Evolutionary conservation across 1,284 basidiomycete genomes (phyloP).

Genomic region (Tremellales sp.): DNA sequence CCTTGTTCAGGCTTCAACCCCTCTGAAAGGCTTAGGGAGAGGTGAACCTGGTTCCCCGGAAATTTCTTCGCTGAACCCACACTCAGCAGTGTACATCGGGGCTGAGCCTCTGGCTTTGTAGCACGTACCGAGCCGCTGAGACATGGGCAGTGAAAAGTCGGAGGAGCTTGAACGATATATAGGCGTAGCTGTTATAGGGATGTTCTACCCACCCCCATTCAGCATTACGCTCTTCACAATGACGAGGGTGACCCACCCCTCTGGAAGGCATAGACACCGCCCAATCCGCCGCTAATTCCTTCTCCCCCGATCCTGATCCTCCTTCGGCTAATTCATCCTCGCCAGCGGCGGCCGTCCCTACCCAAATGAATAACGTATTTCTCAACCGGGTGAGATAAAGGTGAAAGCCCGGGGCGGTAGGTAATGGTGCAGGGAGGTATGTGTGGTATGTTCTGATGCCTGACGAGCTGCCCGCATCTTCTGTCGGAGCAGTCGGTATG

Average conservation of each 20-base stretch:
- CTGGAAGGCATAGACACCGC: constrained; percentile 71
- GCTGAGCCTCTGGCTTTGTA: not conserved
- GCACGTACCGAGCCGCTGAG: constrained; percentile 68
- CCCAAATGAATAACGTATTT: constrained; percentile 77
- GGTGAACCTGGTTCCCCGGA: constrained; percentile 40
- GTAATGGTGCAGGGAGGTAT: constrained; percentile 29
- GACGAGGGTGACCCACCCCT: constrained; percentile 51
- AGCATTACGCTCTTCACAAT: no score
- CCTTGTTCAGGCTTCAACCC: constrained; percentile 29
- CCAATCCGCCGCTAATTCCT: constrained; percentile 69
- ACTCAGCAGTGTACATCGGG: not conserved
- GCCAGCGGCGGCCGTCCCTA: constrained; percentile 55
- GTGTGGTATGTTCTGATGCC: constrained; percentile 29
- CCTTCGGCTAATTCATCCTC: constrained; percentile 3
- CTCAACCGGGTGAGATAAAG: constrained; percentile 66
- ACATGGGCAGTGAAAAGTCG: constrained; percentile 67
- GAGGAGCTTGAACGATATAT: constrained; percentile 62
- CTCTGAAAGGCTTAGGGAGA: constrained; percentile 38
- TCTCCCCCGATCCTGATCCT: constrained; percentile 50
- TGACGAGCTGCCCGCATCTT: no score
- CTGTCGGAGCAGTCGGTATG: no score
- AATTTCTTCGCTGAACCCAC: constrained; percentile 32
- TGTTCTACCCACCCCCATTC: constrained; percentile 31
- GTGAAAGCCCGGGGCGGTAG: constrained; percentile 56
- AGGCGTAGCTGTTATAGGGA: constrained; percentile 58